A percentile compares a stretch with the other conserved stretches of the same genome.
Evolutionary conservation across 192 early-diverging fungal genomes (phyloP).

Genomic region (Rhizoclosmatium sp.): DNA sequence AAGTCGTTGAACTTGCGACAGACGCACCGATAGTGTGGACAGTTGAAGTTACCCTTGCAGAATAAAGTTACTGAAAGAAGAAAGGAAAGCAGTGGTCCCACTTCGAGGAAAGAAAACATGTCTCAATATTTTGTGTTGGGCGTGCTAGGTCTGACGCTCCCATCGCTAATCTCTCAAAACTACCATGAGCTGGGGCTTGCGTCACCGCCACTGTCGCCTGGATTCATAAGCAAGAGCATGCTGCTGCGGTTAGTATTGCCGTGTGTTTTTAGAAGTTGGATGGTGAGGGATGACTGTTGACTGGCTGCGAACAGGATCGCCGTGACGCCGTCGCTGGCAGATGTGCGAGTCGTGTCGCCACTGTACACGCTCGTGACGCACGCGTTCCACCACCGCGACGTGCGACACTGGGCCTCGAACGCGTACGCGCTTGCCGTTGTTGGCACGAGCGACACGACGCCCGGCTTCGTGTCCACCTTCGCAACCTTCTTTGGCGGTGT

Average conservation of each 20-base stretch:
- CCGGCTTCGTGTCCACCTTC: slow-evolving; percentile 8
- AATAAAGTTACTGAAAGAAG: background rate
- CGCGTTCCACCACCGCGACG: slow-evolving; percentile 45
- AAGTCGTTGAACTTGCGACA: slow-evolving; percentile 71
- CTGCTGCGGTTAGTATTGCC: slow-evolving; percentile 8
- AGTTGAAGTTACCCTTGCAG: slow-evolving; percentile 60
- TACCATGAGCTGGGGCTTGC: slow-evolving; percentile 28
- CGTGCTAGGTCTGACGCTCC: slow-evolving; percentile 31
- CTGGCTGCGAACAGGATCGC: slow-evolving; percentile 7
- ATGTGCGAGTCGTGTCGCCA: slow-evolving; percentile 33
- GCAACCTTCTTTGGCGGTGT: slow-evolving; percentile 40
- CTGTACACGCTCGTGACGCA: slow-evolving; percentile 39
- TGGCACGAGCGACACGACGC: background rate
- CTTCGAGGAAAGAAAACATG: too few relatives aligned
- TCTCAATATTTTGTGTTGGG: background rate
- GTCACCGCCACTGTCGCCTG: slow-evolving; percentile 21
- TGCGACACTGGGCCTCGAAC: slow-evolving; percentile 37
- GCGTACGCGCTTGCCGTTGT: slow-evolving; percentile 32
- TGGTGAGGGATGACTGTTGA: background rate
- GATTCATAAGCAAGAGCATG: slow-evolving; percentile 25
- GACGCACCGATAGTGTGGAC: slow-evolving; percentile 84
- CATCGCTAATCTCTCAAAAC: slow-evolving; percentile 36
- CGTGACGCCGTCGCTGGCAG: slow-evolving; percentile 23
- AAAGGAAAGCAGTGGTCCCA: too few relatives aligned
- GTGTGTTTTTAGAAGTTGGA: background rate